A percentile compares a stretch with the other conserved stretches of the same genome.
phyloP scores from a whole-genome alignment of 1,284 basidiomycete genomes.

The Trichosporon sp. region DNA sequence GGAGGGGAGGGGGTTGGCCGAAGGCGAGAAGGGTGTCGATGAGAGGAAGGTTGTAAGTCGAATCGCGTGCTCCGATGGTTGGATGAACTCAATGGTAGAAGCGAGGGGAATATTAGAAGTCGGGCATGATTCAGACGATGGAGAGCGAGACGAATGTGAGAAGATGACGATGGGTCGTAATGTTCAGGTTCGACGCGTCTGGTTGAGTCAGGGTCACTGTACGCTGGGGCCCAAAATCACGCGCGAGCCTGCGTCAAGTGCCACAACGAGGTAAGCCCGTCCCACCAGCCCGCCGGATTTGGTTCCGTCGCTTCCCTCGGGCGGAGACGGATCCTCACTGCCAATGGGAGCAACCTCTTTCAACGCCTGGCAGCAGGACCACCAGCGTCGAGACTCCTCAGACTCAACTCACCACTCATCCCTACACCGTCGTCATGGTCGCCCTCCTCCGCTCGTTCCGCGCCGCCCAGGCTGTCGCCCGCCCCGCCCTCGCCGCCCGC shows the following conservation, averaged over 20 bases:
- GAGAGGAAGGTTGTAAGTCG: no score
- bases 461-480: conserved; percentile 35
- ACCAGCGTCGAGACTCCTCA: conserved; percentile 3
- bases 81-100: not conserved
- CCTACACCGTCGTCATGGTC: conserved; percentile 38
- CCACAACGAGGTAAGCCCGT: not conserved
- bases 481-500: conserved; percentile 33
- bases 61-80: no score
- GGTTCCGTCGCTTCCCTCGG: conserved; percentile 8
- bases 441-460: conserved; percentile 48
- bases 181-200: conserved; percentile 17
- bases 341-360: conserved; percentile 24
- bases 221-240: conserved; percentile 10
- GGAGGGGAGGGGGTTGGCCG: not conserved
- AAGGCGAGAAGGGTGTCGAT: no score
- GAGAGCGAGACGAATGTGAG: not conserved
- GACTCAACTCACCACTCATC: conserved; percentile 25
- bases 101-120: not conserved
- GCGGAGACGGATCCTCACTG: conserved; percentile 15
- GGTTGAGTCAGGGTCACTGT: conserved; percentile 16
- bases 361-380: conserved; percentile 9
- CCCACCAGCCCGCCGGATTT: conserved; percentile 10
- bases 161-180: conserved; percentile 5
- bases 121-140: not conserved
- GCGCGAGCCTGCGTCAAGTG: conserved; percentile 4